Evolutionary conservation across 169 alveolate species (phyloP).

Genomic region (Neospora caninum): DNA sequence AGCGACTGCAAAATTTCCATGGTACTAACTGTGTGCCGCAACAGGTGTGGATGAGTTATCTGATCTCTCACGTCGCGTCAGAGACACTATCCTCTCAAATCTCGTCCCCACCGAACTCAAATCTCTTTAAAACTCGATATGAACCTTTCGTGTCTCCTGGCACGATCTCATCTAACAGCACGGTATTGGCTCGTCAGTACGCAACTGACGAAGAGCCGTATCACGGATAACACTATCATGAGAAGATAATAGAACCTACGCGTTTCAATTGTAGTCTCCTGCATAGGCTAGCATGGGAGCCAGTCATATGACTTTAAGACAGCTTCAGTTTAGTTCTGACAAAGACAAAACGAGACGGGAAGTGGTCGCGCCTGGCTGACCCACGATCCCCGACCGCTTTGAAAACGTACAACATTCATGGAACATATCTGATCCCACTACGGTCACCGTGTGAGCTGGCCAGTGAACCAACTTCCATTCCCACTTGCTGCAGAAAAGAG

Average conservation of each 20-base stretch:
- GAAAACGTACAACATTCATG: neutral
- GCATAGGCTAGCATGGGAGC: neutral
- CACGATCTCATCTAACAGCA: too few species aligned
- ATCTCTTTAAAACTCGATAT: neutral
- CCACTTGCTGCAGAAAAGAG: slow-evolving; percentile 50
- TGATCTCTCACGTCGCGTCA: neutral
- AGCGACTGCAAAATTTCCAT: neutral
- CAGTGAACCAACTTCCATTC: slow-evolving; percentile 50
- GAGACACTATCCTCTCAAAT: neutral
- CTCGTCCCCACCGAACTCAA: neutral
- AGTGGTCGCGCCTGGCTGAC: slow-evolving; percentile 7
- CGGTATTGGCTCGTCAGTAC: too few species aligned
- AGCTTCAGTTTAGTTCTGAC: neutral
- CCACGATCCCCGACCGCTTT: neutral
- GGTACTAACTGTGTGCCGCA: neutral
- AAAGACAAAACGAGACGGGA: neutral
- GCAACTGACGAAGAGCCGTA: too few species aligned
- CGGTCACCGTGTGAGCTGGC: slow-evolving; percentile 44
- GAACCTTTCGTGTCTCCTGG: neutral
- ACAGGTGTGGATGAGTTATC: neutral
- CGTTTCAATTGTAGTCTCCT: too few species aligned
- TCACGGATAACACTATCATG: too few species aligned
- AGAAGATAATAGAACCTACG: too few species aligned
- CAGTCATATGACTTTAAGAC: neutral
- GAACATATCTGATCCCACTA: slow-evolving; percentile 40